Evolutionary conservation across 495 filamentous ascomycete genomes (phyloP).

Genomic region (Astrothelium macrocarpum): DNA sequence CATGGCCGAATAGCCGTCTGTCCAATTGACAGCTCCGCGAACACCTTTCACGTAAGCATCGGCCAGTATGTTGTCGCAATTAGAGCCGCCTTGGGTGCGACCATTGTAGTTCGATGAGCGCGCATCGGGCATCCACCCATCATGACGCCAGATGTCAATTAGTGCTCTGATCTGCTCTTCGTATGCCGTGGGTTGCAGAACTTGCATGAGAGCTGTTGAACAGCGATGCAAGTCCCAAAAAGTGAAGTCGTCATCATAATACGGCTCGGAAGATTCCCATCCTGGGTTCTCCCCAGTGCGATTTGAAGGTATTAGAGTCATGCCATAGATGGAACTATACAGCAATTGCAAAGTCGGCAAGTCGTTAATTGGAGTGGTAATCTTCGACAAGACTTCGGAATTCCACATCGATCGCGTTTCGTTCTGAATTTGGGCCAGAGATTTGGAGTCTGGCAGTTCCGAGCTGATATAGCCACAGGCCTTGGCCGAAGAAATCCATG

Average conservation of each 20-base stretch:
- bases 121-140: conserved; percentile 44
- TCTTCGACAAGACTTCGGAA: conserved; percentile 49
- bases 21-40: conserved; percentile 54
- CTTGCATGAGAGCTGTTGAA: conserved; percentile 52
- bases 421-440: conserved; percentile 39
- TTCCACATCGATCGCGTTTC: conserved; percentile 48
- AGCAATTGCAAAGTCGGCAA: conserved; percentile 46
- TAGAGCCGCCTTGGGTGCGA: conserved; percentile 60
- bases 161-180: conserved; percentile 58
- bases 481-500: conserved; percentile 54
- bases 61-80: conserved; percentile 64
- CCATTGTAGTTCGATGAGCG: conserved; percentile 58
- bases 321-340: conserved; percentile 58
- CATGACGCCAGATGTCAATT: conserved; percentile 61
- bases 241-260: conserved; percentile 49
- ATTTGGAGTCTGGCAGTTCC: conserved; percentile 47
- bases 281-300: conserved; percentile 61
- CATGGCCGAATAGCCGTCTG: conserved; percentile 60
- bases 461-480: conserved; percentile 50
- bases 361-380: conserved; percentile 50
- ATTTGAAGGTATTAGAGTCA: conserved; percentile 62
- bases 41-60: conserved; percentile 69
- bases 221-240: conserved; percentile 56
- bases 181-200: conserved; percentile 54
- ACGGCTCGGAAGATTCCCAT: conserved; percentile 58